Evolutionary conservation across 257 asterid species (phyloP).

Genomic region (Salvia hispanica): DNA sequence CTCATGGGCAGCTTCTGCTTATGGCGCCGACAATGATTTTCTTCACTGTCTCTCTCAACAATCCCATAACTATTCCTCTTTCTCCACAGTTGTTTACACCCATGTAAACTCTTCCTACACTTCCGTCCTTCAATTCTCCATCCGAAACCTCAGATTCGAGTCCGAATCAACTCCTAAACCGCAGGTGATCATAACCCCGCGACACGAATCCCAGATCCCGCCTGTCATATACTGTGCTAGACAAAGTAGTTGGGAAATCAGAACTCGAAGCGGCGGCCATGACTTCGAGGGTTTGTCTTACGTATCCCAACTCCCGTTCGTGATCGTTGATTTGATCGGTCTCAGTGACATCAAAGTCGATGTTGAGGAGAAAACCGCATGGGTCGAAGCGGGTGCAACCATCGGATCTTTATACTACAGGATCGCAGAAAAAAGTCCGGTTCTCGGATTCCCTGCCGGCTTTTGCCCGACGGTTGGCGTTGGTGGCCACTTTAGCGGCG

Average conservation of each 20-base stretch:
- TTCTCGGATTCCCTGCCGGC: neutral
- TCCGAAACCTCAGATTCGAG: conserved; percentile 33
- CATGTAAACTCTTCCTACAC: neutral
- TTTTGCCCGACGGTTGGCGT: neutral
- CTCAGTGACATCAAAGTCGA: no score
- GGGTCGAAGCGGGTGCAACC: conserved; percentile 16
- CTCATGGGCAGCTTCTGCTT: no score
- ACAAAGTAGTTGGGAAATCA: no score
- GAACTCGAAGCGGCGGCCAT: no score
- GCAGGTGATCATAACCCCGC: neutral
- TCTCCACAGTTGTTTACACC: conserved; percentile 9
- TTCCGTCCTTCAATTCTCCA: neutral
- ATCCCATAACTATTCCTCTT: neutral
- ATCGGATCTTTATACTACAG: neutral
- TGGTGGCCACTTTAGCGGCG: conserved; percentile 12
- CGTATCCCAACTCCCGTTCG: no score
- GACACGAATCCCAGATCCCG: neutral
- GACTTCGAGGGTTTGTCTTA: no score
- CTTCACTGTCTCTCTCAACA: neutral
- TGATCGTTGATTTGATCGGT: no score
- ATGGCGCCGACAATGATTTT: neutral
- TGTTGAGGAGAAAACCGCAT: no score
- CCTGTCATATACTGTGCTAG: neutral
- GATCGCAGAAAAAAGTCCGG: neutral
- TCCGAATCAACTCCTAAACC: conserved; percentile 14